Evolutionary conservation across 768 basidiomycete genomes (phyloP), one percentile per base, ranked within the genome.

Genomic region (Trametes meyenii): DNA sequence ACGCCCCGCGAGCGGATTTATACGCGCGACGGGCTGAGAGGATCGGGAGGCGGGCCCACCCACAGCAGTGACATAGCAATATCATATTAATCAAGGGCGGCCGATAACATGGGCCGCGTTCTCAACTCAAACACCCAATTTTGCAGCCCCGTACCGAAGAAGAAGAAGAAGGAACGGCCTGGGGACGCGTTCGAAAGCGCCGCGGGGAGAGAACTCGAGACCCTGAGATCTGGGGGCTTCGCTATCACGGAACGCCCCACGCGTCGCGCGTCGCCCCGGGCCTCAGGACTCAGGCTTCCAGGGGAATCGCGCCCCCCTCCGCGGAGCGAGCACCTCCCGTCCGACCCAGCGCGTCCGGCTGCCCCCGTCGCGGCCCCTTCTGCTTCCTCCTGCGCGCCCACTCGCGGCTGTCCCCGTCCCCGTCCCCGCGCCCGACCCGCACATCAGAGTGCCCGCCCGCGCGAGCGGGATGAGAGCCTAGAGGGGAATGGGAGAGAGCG

Each of bases 221-320:
- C 40, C 40, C 36, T 40, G 46, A 46, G 55, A 56, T 26, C 61
- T 39, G 23, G 54, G 24, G 36, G 33, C 61, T 62, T 62, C 61
- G 61, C 61, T 52, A 62, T 62, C 61, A 57, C 61, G 55, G 55
- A 62, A 62, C 55, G 48, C 43, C 38, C 60, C 40, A 33, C 29
- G 29, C 29, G 4, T 33, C 60, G 45, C 29, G 48, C 50, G 44
- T 48, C 23, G 14, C 53, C 26, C 33, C n/a, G n/a, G n/a, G n/a
- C n/a, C n/a, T n/a, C n/a, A n/a, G n/a, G n/a, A n/a, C n/a, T n/a
- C n/a, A n/a, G 49, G 7, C 42, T 56, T 44, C 40, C 35, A 33
- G 8, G 60, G 60, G 45, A 50, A 40, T 33, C 50, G 33, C 54
- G 44, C 50, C 43, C 54, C 60, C 60, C 54, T 56, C 55, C 54